These are phyloP conservation scores for Exophiala calicioides DNA, from an alignment of 2,329 filamentous ascomycete genomes.

Conservation along the genomic window DNA sequence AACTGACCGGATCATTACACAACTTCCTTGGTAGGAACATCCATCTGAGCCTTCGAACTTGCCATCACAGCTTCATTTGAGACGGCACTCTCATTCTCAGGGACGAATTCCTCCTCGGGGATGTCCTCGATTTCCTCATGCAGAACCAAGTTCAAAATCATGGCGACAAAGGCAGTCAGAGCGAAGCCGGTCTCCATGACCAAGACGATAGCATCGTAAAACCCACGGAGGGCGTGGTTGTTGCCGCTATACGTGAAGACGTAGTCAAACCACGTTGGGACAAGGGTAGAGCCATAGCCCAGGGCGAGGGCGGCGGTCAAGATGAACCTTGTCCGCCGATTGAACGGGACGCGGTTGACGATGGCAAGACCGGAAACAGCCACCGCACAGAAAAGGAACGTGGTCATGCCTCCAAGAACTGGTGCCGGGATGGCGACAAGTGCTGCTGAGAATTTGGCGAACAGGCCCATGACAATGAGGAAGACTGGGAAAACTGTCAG, in stretches of 20 bases:
- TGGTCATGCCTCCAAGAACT: slow-evolving; percentile 54
- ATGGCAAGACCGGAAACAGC: slow-evolving; percentile 67
- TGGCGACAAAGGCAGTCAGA: slow-evolving; percentile 70
- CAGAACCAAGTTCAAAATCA: slow-evolving; percentile 72
- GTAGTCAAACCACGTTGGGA: slow-evolving; percentile 47
- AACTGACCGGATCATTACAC: slow-evolving; percentile 17
- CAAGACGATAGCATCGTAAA: slow-evolving; percentile 57
- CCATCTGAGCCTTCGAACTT: slow-evolving; percentile 8
- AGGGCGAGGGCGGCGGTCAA: slow-evolving; percentile 62
- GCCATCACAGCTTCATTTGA: slow-evolving; percentile 1
- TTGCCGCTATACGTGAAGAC: slow-evolving; percentile 48
- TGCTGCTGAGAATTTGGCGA: slow-evolving; percentile 69
- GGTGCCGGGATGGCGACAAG: slow-evolving; percentile 64
- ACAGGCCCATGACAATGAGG: slow-evolving; percentile 68
- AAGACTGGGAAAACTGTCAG: slow-evolving; percentile 47
- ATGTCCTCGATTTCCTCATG: slow-evolving; percentile 74
- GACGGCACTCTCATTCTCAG: slow-evolving; percentile 11
- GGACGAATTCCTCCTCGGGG: slow-evolving; percentile 34
- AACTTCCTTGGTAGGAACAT: slow-evolving; percentile 17
- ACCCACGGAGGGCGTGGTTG: slow-evolving; percentile 69
- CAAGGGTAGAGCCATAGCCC: slow-evolving; percentile 57
- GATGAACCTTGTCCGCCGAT: slow-evolving; percentile 66
- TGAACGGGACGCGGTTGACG: slow-evolving; percentile 63
- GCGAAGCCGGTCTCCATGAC: slow-evolving; percentile 65
- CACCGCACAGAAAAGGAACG: slow-evolving; percentile 68